Conservation (phyloP, 176 grass and related monocot genomes). For the Canna indica region DNA sequence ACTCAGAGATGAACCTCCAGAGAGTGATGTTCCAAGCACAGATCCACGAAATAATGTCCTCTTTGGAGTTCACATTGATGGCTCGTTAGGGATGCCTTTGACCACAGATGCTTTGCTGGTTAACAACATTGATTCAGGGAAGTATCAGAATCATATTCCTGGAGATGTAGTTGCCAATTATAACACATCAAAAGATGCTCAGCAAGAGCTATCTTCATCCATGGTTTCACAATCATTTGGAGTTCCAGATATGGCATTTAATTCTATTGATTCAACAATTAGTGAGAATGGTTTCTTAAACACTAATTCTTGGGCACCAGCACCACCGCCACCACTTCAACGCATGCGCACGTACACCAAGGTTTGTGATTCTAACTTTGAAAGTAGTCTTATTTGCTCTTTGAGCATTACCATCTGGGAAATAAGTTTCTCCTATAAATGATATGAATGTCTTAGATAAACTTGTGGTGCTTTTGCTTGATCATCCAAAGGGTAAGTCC, state of each 20-base stretch:
- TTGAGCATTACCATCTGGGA: background rate
- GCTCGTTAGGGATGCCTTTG: slow-evolving; percentile 49
- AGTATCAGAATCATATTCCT: slow-evolving; percentile 61
- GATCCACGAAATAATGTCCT: slow-evolving; percentile 62
- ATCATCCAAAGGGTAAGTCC: background rate
- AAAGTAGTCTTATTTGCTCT: background rate
- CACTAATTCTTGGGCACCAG: slow-evolving; percentile 56
- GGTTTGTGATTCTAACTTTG: slow-evolving; percentile 31
- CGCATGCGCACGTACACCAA: slow-evolving; percentile 94
- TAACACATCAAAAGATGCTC: slow-evolving; percentile 58
- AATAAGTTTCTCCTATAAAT: background rate
- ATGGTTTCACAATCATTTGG: slow-evolving; percentile 98
- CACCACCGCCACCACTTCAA: slow-evolving; percentile 39
- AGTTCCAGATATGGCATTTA: slow-evolving; percentile 83
- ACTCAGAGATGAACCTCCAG: slow-evolving; percentile 56
- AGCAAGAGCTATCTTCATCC: slow-evolving; percentile 86
- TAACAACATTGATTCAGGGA: slow-evolving; percentile 51
- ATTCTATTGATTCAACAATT: slow-evolving; percentile 91
- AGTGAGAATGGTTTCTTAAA: slow-evolving; percentile 73
- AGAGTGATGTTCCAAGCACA: slow-evolving; percentile 55
- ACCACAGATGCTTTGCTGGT: slow-evolving; percentile 65
- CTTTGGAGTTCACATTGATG: slow-evolving; percentile 72
- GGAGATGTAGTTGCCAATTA: slow-evolving; percentile 57
- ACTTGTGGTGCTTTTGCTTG: background rate
- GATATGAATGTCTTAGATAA: background rate